These are phyloP conservation scores for Pichia sp. DNA, from an alignment of 1,139 yeast species.

Conservation along the genomic window DNA sequence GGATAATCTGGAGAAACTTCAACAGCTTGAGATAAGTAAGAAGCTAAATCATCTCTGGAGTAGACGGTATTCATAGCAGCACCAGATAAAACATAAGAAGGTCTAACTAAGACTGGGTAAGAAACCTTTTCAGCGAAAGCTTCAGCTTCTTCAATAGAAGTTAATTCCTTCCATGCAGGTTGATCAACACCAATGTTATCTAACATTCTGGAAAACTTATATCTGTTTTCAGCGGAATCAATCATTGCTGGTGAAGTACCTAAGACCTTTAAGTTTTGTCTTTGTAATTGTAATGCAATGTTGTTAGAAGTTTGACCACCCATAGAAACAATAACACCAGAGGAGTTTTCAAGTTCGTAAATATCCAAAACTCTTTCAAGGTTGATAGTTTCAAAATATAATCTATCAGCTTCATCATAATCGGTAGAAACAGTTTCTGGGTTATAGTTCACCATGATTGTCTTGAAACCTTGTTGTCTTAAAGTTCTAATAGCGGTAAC, in stretches of 20 bases:
- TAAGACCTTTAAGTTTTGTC: constrained; percentile 90
- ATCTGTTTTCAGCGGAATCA: constrained; percentile 96
- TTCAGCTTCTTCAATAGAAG: constrained; percentile 91
- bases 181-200: constrained; percentile 97
- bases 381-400: constrained; percentile 93
- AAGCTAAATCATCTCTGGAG: constrained; percentile 81
- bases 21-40: constrained; percentile 87
- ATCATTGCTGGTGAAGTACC: constrained; percentile 99
- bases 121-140: constrained; percentile 85
- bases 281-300: constrained; percentile 87
- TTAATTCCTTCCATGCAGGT: constrained; percentile 98
- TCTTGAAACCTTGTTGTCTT: constrained; percentile 80
- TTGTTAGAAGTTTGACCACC: constrained; percentile 99
- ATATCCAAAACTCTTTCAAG: constrained; percentile 94
- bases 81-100: constrained; percentile 95
- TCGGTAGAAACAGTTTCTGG: constrained; percentile 99
- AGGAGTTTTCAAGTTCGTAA: constrained; percentile 84
- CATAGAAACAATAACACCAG: constrained; percentile 94
- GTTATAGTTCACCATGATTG: constrained; percentile 95
- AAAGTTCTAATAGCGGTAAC: constrained; percentile 94
- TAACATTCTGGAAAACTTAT: constrained; percentile 96
- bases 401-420: constrained; percentile 96
- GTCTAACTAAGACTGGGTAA: constrained; percentile 95
- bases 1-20: constrained; percentile 98
- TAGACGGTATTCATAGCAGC: constrained; percentile 99